Base-by-base conservation (phyloP, 2,329 filamentous ascomycete genomes). In the Pyricularia sp. region DNA sequence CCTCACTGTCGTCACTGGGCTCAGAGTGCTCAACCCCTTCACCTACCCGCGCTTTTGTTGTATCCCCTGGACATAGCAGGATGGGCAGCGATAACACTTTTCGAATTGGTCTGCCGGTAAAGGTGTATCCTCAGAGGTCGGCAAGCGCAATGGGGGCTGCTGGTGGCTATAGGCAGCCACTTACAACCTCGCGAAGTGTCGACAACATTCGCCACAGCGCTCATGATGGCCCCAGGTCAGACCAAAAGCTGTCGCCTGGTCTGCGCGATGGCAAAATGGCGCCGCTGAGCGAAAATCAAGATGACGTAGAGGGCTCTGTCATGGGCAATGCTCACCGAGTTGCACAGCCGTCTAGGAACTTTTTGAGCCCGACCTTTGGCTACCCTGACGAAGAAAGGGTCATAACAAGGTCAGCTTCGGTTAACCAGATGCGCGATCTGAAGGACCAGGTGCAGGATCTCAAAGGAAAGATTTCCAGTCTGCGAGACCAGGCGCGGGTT, bases 401-500 rank as follows among this genome's bases (percentile, higher is more conserved):
- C 1, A 75, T 88, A 9, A 83, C 83, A 30, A 82, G 90, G 22
- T 87, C 89, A 2, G 81, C 86, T 16, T 93, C 91, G 0, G 86
- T 86, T n/a, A 82, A 87, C 16, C 87, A 90, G 71, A 85, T 90
- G 71, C 85, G 88, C 9, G 83, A 84, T 63, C 79, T 96, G 59
- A 90, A 91, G 66, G 88, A 91, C 68, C 91, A 96, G 73, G 90
- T 96, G 84, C 87, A 89, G 65, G 91, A 89, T 64, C 80, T 96
- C 61, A 93, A 92, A 72, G 90, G 89, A 66, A 91, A 91, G 71
- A 92, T 96, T 44, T 93, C 91, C 1, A 88, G 81, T 19, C 75
- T 96, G 57, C 88, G 90, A 70, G 86, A 92, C 67, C 88, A 91
- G 70, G 89, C 90, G 0, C 84, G 89, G 24, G 89, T 89, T 66